Evolutionary conservation across 108 stramenopile genomes (phyloP).

Genomic region (Nannochloropsis oceanica): DNA sequence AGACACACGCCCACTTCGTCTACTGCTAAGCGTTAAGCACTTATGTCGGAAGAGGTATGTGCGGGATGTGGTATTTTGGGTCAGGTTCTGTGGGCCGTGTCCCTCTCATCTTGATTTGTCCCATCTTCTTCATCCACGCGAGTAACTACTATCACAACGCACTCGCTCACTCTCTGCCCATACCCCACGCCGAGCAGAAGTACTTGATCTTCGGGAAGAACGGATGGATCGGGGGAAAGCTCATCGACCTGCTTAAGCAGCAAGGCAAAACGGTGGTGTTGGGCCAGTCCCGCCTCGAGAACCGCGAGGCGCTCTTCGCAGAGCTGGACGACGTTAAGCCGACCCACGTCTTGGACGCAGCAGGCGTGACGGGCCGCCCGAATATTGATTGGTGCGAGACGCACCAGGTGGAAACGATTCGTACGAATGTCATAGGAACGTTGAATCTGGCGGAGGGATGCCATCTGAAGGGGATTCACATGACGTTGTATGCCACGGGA

Average conservation of each 20-base stretch:
- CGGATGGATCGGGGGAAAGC: slow-evolving; percentile 92
- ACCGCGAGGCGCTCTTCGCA: slow-evolving; percentile 52
- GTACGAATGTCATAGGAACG: slow-evolving; percentile 93
- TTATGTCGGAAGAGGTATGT: background rate
- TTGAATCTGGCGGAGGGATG: slow-evolving; percentile 83
- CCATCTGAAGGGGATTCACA: slow-evolving; percentile 67
- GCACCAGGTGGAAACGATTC: slow-evolving; percentile 83
- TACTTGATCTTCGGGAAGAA: slow-evolving; percentile 86
- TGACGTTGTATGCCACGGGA: slow-evolving; percentile 95
- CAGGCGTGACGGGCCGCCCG: slow-evolving; percentile 98
- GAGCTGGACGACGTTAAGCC: slow-evolving; percentile 80
- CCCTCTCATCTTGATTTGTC: no score
- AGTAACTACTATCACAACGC: no score
- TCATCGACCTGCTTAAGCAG: slow-evolving; percentile 52
- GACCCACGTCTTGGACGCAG: slow-evolving; percentile 89
- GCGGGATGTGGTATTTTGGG: background rate
- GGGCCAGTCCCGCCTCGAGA: slow-evolving; percentile 72
- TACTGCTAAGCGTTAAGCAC: background rate
- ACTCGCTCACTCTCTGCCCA: no score
- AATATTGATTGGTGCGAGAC: slow-evolving; percentile 99
- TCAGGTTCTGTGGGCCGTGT: no score
- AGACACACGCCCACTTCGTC: no score
- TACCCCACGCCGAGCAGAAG: background rate
- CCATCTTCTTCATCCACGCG: no score
- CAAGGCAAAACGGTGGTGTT: slow-evolving; percentile 59